Percentiles rank a stretch among this genome's conserved stretches.
Evolutionary conservation across 2,329 filamentous ascomycete species (phyloP).

Genomic region (Aureobasidium sp.): DNA sequence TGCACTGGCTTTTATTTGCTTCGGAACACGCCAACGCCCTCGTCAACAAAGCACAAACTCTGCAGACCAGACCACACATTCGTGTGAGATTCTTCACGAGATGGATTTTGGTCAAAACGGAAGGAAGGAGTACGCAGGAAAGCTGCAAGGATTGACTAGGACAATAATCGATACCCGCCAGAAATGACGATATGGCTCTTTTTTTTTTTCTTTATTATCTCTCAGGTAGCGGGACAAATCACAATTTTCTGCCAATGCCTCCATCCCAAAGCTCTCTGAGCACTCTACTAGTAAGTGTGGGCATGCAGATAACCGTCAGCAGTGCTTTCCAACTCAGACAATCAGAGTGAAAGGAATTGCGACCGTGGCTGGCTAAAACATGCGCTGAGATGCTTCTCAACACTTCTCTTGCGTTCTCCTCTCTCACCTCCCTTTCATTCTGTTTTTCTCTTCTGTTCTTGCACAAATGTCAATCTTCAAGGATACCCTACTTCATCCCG

Average conservation of each 20-base stretch:
- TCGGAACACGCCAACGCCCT: neutral
- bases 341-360: neutral
- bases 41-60: neutral
- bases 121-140: neutral
- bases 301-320: neutral
- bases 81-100: neutral
- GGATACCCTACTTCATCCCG: too few species aligned
- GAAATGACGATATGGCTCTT: constrained; percentile 8
- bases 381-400: too few species aligned
- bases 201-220: neutral
- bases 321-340: neutral
- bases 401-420: too few species aligned
- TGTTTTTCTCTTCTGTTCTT: too few species aligned
- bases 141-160: neutral
- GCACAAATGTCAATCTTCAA: too few species aligned
- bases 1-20: neutral
- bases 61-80: neutral
- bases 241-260: neutral
- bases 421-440: too few species aligned
- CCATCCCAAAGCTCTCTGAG: neutral
- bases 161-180: constrained; percentile 12
- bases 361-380: too few species aligned
- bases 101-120: neutral
- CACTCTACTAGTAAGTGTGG: neutral
- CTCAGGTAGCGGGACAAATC: neutral